Evolutionary conservation across 352 stramenopile genomes (phyloP), one percentile per base, ranked within the genome.

Genomic region (Phytophthora palmivora): DNA sequence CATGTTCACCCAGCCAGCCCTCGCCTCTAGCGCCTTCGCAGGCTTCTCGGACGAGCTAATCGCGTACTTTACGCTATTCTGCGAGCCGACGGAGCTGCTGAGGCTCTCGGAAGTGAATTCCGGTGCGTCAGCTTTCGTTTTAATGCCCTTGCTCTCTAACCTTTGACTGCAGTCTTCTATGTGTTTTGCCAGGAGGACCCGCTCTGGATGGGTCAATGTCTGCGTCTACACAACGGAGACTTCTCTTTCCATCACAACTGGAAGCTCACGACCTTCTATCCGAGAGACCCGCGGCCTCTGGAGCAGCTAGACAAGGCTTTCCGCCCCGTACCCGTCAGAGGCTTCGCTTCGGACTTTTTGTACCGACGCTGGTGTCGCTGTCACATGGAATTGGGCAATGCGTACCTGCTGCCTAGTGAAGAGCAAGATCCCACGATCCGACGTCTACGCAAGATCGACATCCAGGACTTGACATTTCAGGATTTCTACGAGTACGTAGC

Each of bases 321-420:
- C 39, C 55, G 46, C 21, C 65, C 55, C 6, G 4, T 81, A 6
- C 22, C 47, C 8, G 59, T 72, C 12, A 51, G 37, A 18, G 54
- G 50, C 39, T 94, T 96, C 52, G 67, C 68, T 18, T 96, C 87
- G 5, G 82, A 94, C 48, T 96, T 96, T 41, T 52, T 96, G 21
- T 93, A 93, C 46, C 79, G 84, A n/a, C 86, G 87, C n/a, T 96
- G 87, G 83, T 92, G 65, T 46, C 84, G 87, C 46, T 79, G 81
- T 42, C 81, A 94, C 69, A 94, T 96, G 82, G 51, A 78, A 30
- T 67, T 96, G 44, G 69, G 72, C 3, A 58, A 87, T 21, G 37
- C 65, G 3, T 94, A 86, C 48, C 14, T 79, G 38, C 66, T 85
- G 49, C 76, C 71, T 0, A 61, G 69, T 16, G 72, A 78, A 6